Percentiles rank a stretch among this genome's conserved stretches.
These are phyloP conservation scores for Dendrobium chrysotoxum DNA, from an alignment of 106 monocot genomes.

Conservation along the genomic window DNA sequence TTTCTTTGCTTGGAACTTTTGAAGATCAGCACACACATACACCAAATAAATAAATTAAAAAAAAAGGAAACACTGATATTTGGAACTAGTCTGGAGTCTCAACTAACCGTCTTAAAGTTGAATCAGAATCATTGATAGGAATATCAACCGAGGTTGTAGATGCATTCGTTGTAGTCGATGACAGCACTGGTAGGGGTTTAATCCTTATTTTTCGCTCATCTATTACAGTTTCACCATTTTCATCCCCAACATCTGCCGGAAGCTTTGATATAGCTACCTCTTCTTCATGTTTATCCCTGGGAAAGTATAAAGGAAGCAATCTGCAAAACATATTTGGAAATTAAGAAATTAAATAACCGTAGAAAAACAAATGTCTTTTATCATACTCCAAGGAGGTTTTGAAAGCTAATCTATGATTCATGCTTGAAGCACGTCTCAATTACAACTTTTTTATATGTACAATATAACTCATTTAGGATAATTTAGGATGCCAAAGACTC, in stretches of 20 bases:
- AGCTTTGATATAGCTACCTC: slow-evolving; percentile 88
- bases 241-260: slow-evolving; percentile 99
- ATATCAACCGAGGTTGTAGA: slow-evolving; percentile 24
- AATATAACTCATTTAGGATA: slow-evolving; percentile 3
- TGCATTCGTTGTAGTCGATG: slow-evolving; percentile 16
- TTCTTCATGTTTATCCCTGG: slow-evolving; percentile 96
- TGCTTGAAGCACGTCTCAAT: neutral
- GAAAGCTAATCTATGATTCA: neutral
- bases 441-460: neutral
- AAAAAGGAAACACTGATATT: too few relatives aligned
- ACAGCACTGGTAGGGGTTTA: slow-evolving; percentile 74
- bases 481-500: neutral
- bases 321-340: slow-evolving; percentile 33
- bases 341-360: neutral
- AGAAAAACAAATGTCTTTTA: neutral
- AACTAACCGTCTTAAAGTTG: slow-evolving; percentile 51
- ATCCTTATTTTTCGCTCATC: slow-evolving; percentile 99
- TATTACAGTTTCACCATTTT: slow-evolving; percentile 95
- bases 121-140: slow-evolving; percentile 63
- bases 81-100: neutral
- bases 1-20: neutral
- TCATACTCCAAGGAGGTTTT: neutral
- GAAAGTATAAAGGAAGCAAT: slow-evolving; percentile 97
- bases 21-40: neutral
- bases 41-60: neutral